phyloP scores from a whole-genome alignment of 805 yeast genomes.

The Barnettozyma salicaria region DNA sequence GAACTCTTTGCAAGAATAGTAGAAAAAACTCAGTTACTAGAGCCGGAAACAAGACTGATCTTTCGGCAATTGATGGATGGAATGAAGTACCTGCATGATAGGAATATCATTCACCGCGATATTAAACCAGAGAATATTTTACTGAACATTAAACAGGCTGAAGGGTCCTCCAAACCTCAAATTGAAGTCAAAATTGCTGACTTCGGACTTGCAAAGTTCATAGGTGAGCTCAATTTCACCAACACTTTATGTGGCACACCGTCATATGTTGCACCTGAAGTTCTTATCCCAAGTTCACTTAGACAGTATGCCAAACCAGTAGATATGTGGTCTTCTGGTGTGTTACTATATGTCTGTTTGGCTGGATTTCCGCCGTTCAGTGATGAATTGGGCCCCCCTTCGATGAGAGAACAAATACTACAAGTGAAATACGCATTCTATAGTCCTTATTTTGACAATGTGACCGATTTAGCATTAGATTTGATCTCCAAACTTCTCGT shows the following conservation, averaged over 20 bases:
- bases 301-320: conserved; percentile 63
- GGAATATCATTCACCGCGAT: conserved; percentile 71
- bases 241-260: conserved; percentile 83
- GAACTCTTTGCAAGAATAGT: conserved; percentile 71
- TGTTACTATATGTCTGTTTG: conserved; percentile 66
- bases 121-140: conserved; percentile 74
- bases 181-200: conserved; percentile 74
- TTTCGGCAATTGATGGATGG: conserved; percentile 64
- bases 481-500: conserved; percentile 56
- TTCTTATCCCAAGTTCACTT: conserved; percentile 39
- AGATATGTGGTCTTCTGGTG: conserved; percentile 82
- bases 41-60: conserved; percentile 55
- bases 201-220: conserved; percentile 59
- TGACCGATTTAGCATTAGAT: conserved; percentile 59
- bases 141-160: conserved; percentile 40
- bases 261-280: conserved; percentile 83
- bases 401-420: conserved; percentile 68
- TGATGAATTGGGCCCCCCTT: conserved; percentile 75
- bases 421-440: conserved; percentile 66
- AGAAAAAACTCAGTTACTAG: conserved; percentile 52
- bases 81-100: conserved; percentile 56
- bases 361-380: conserved; percentile 86
- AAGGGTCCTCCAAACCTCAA: no score
- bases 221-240: conserved; percentile 69
- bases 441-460: conserved; percentile 75